These are phyloP conservation scores for Raffaelea albimanens DNA, from an alignment of 2,329 filamentous ascomycete genomes.

Conservation along the genomic window DNA sequence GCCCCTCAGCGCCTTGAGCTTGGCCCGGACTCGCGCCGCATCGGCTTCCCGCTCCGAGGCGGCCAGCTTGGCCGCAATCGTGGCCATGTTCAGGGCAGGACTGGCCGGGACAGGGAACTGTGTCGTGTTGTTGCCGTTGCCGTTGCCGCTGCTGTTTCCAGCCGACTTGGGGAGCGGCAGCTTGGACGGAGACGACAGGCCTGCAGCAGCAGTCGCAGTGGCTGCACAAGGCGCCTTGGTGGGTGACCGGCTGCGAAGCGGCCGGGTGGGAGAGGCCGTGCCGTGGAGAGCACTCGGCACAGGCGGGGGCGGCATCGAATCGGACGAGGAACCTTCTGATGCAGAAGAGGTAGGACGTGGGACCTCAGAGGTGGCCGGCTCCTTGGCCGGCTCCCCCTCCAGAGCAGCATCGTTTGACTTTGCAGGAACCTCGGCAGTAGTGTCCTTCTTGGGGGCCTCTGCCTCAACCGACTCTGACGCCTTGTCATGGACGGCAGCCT, in stretches of 20 bases:
- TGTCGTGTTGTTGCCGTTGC: not conserved
- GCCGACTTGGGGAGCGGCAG: not conserved
- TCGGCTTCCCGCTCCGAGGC: conserved; percentile 56
- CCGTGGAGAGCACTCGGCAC: not conserved
- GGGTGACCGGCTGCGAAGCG: conserved; percentile 12
- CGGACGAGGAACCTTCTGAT: conserved; percentile 5
- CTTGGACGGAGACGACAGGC: not conserved
- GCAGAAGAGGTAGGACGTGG: not conserved
- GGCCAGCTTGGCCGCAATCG: conserved; percentile 53
- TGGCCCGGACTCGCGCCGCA: conserved; percentile 52
- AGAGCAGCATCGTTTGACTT: too few species aligned
- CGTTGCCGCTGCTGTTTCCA: not conserved
- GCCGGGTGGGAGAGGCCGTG: too few species aligned
- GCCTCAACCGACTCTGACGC: too few species aligned
- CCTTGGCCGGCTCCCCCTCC: too few species aligned
- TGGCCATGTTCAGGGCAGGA: conserved; percentile 50
- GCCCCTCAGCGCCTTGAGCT: conserved; percentile 44
- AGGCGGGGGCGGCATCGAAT: conserved; percentile 3
- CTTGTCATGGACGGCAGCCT: too few species aligned
- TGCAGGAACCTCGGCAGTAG: too few species aligned
- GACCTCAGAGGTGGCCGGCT: too few species aligned
- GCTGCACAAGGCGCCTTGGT: not conserved
- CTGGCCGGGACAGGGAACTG: conserved; percentile 34
- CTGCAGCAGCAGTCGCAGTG: too few species aligned
- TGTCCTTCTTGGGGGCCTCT: too few species aligned